These are phyloP conservation scores for Fusarium sp. DNA, from an alignment of 2,329 filamentous ascomycete species.

Conservation along the genomic window DNA sequence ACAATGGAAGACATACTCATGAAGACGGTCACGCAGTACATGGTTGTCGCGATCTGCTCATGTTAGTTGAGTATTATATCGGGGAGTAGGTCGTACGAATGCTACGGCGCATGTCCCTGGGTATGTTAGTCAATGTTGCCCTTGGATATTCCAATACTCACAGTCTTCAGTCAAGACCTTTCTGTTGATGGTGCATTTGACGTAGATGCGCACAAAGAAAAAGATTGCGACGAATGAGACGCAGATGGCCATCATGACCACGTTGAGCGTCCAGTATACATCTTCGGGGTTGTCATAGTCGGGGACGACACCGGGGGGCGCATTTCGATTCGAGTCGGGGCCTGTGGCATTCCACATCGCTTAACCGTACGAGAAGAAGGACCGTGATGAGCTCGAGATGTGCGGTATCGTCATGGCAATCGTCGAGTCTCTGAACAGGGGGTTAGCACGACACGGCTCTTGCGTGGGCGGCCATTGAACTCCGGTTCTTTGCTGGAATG, in stretches of 20 bases:
- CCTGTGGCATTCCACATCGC: constrained; percentile 47
- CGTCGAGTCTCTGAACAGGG: not conserved
- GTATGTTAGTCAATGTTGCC: constrained; percentile 6
- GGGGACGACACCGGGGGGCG: constrained; percentile 38
- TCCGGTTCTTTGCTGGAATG: not conserved
- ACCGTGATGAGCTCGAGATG: not conserved
- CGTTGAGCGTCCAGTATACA: constrained; percentile 40
- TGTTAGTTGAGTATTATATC: not conserved
- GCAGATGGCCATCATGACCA: constrained; percentile 31
- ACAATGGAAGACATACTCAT: constrained; percentile 29
- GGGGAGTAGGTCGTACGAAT: constrained; percentile 25
- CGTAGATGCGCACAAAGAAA: constrained; percentile 36
- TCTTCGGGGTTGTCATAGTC: constrained; percentile 37
- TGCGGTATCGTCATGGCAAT: constrained; percentile 17
- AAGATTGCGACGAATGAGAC: constrained; percentile 18
- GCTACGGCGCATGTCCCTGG: constrained; percentile 38
- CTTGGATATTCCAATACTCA: constrained; percentile 8
- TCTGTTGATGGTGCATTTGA: constrained; percentile 33
- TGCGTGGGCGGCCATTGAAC: not conserved
- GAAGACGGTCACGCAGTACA: constrained; percentile 29
- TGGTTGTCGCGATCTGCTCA: constrained; percentile 17
- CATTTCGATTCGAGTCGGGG: constrained; percentile 43
- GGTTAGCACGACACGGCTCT: not conserved
- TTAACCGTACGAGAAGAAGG: not conserved
- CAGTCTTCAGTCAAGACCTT: constrained; percentile 37